A percentile compares a stretch with the other conserved stretches of the same genome.
Evolutionary conservation across 2,329 filamentous ascomycete species (phyloP).

Genomic region (Cladosporium halotolerans): DNA sequence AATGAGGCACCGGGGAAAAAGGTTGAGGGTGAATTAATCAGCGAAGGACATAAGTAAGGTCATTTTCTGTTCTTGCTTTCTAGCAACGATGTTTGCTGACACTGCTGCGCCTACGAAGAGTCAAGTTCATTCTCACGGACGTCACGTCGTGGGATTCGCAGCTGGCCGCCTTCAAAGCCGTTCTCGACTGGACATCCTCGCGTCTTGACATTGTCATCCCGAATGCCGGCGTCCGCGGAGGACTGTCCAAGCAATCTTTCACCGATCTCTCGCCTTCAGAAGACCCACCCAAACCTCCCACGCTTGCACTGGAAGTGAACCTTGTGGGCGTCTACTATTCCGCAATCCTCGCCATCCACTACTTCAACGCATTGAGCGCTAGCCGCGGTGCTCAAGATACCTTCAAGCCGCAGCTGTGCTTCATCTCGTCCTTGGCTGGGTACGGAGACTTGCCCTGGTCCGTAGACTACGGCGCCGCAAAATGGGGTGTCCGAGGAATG

Average conservation of each 20-base stretch:
- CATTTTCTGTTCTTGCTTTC: too few relatives aligned
- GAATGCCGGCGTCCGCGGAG: constrained; percentile 21
- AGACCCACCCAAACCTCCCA: constrained; percentile 5
- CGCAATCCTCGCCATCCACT: constrained; percentile 29
- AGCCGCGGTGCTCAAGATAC: background rate
- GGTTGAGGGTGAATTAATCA: constrained; percentile 11
- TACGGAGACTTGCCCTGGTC: constrained; percentile 14
- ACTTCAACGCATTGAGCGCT: constrained; percentile 24
- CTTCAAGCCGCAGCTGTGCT: constrained; percentile 18
- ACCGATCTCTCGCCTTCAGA: background rate
- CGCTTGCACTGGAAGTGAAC: constrained; percentile 22
- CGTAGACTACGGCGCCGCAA: constrained; percentile 16
- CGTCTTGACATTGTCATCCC: constrained; percentile 27
- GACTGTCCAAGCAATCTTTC: constrained; percentile 10
- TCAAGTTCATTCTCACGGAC: constrained; percentile 26
- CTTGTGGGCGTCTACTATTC: constrained; percentile 25
- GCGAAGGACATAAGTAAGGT: background rate
- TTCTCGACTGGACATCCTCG: constrained; percentile 18
- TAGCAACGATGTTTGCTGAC: too few relatives aligned
- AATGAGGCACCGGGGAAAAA: constrained; percentile 13
- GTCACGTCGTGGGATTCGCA: constrained; percentile 24
- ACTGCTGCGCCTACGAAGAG: constrained; percentile 8
- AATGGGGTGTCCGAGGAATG: constrained; percentile 19
- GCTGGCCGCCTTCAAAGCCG: constrained; percentile 26
- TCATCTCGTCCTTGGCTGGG: constrained; percentile 18